These are phyloP conservation scores for Metschnikowia orientalis DNA, from an alignment of 805 yeast genomes.

Conservation along the genomic window DNA sequence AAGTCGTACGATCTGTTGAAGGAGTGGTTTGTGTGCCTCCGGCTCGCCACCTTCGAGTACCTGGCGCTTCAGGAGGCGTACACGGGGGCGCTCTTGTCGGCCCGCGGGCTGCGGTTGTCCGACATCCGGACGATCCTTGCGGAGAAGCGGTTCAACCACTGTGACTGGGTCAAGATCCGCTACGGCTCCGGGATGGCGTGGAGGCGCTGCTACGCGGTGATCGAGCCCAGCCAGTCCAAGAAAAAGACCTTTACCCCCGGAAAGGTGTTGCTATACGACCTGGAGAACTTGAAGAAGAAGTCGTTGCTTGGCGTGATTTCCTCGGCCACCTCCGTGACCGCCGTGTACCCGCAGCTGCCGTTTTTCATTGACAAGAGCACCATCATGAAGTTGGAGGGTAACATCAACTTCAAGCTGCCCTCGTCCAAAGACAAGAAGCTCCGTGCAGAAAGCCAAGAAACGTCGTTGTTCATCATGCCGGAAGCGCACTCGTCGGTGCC, in stretches of 20 bases:
- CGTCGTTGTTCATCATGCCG: constrained; percentile 42
- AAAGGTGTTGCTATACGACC: constrained; percentile 73
- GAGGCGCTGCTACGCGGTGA: constrained; percentile 89
- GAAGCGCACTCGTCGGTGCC: constrained; percentile 44
- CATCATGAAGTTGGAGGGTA: constrained; percentile 84
- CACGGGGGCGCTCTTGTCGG: constrained; percentile 88
- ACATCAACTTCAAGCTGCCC: constrained; percentile 53
- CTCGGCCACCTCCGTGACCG: constrained; percentile 68
- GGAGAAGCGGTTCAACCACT: constrained; percentile 80
- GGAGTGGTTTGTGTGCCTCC: constrained; percentile 79
- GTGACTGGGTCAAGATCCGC: constrained; percentile 91
- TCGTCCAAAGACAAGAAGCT: constrained; percentile 31
- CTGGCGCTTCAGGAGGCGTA: constrained; percentile 88
- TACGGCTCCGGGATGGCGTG: constrained; percentile 98
- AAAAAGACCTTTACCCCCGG: constrained; percentile 52
- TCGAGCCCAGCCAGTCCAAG: constrained; percentile 62
- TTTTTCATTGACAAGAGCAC: constrained; percentile 81
- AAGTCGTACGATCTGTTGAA: constrained; percentile 58
- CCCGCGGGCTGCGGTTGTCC: constrained; percentile 83
- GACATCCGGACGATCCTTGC: constrained; percentile 84
- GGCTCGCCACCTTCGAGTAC: constrained; percentile 78
- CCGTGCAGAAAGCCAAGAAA: constrained; percentile 33
- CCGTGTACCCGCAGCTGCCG: constrained; percentile 87
- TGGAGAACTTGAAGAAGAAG: constrained; percentile 67
- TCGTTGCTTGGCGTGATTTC: constrained; percentile 75